Conservation (phyloP, 768 basidiomycete species). For the Rhodotorula toruloides region DNA sequence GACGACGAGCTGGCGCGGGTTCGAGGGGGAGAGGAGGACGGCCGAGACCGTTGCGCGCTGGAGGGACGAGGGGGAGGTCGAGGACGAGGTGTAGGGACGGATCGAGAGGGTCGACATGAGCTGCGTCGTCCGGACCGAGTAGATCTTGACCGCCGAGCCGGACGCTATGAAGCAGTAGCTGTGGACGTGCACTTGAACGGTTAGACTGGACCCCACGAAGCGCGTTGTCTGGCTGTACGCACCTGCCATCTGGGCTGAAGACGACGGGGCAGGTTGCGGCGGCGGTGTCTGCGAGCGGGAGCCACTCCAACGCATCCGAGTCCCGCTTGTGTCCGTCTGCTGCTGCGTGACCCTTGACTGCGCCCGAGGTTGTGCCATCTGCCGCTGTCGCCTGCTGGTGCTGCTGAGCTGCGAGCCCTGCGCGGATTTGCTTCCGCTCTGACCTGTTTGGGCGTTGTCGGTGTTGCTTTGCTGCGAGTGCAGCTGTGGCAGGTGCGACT, state of each 20-base stretch:
- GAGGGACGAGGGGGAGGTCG: constrained; percentile 35
- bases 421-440: constrained; percentile 2
- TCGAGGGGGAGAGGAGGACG: constrained; percentile 71
- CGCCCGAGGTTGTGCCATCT: not conserved
- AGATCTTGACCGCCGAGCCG: constrained; percentile 75
- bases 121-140: constrained; percentile 70
- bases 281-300: constrained; percentile 11
- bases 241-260: constrained; percentile 29
- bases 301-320: constrained; percentile 9
- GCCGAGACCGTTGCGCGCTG: constrained; percentile 58
- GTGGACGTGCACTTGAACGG: not conserved
- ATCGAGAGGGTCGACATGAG: constrained; percentile 75
- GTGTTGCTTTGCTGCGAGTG: not conserved
- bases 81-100: constrained; percentile 42
- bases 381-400: not conserved
- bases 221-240: not conserved
- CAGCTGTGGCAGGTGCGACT: not conserved
- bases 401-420: not conserved
- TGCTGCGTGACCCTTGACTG: not conserved
- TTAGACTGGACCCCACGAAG: no score
- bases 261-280: constrained; percentile 23
- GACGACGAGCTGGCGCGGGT: constrained; percentile 82
- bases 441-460: constrained; percentile 1
- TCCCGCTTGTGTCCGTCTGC: not conserved
- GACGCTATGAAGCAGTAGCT: constrained; percentile 85